Base-by-base conservation (phyloP, 345 rosid genomes). In the Populus davidiana region DNA sequence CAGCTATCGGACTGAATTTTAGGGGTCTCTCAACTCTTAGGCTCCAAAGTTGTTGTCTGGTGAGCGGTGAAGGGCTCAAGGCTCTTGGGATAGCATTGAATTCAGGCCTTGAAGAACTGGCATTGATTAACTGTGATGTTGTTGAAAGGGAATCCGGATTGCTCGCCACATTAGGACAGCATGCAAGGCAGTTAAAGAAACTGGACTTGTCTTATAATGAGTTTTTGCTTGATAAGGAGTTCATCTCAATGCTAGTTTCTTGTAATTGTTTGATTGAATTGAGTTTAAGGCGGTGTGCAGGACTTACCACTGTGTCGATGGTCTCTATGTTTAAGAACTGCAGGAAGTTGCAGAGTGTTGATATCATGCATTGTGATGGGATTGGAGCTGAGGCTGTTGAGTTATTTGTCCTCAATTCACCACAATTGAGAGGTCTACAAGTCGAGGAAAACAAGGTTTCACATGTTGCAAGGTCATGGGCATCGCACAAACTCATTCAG, bases 21-120 rank as follows among this genome's bases (percentile, higher is more conserved):
- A 84, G 76, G 52, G 64, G 74, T 75, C 75, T 94, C 14, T 85
- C 86, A 2, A 76, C 77, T 70, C 82, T 94, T 33, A 85, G 85
- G 86, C 94, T 94, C 59, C 88, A 89, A 74, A 94, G 97, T 72
- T 93, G 94, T 47, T 90, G 89, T 75, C 87, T 94, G 76, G 93
- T 89, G 52, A 87, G 93, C 11, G 94, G 98, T 43, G 87, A 86
- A 25, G 92, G 97, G 41, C 86, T 94, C 43, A 90, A 82, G 84
- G 80, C 81, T 54, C 79, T 93, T 12, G 91, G 89, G 70, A 72
- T 81, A 59, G 88, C 90, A 73, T 77, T 87, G 77, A 82, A 86
- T 68, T 81, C 85, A 11, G 80, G 81, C 47, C 92, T 94, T 49
- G 82, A 83, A 82, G 95, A 91, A 83, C 78, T 94, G 68, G 87